Evolutionary conservation across 352 stramenopile species (phyloP).

Genomic region (Elongisporangium anandrum): DNA sequence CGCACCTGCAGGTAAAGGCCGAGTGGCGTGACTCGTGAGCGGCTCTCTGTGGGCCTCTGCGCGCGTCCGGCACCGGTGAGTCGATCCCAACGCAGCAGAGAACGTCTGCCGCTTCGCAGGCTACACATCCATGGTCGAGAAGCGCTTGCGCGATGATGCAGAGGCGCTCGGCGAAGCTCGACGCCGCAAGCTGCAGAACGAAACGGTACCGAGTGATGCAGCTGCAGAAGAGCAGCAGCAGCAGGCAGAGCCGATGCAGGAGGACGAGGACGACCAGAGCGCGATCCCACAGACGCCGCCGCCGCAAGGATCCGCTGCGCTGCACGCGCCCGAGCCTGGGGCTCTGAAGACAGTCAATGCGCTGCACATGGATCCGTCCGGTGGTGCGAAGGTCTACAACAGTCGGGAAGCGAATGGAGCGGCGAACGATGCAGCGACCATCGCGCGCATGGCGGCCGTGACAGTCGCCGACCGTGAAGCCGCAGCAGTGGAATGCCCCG

Average conservation of each 20-base stretch:
- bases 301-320: background rate
- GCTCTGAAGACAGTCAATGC: background rate
- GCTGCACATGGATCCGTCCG: constrained; percentile 15
- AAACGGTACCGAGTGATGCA: background rate
- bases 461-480: constrained; percentile 4
- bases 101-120: background rate
- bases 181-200: background rate
- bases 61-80: background rate
- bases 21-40: background rate
- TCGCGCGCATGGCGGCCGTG: background rate
- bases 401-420: background rate
- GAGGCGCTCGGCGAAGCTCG: background rate
- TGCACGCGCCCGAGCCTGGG: background rate
- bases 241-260: background rate
- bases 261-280: constrained; percentile 5
- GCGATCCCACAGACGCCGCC: constrained; percentile 9
- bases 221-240: background rate
- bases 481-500: constrained; percentile 1
- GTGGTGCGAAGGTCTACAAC: constrained; percentile 16
- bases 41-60: background rate
- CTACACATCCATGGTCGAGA: background rate
- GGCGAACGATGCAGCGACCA: background rate
- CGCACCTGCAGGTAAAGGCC: background rate
- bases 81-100: background rate
- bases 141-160: background rate